Evolutionary conservation across 768 basidiomycete genomes (phyloP).

Genomic region (Hypholoma fasciculare): DNA sequence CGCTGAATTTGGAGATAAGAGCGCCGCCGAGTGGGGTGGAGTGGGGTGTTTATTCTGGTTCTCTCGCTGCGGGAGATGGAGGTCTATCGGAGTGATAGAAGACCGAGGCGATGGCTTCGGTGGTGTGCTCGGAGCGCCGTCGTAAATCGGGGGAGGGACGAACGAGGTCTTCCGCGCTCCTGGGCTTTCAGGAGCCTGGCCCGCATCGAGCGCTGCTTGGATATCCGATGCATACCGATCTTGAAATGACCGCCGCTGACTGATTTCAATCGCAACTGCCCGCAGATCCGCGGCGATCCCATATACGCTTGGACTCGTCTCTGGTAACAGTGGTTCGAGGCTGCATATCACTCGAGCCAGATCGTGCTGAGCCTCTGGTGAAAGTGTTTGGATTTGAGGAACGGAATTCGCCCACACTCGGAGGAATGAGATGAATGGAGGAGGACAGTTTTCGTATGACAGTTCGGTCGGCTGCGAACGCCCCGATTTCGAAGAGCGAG

Average conservation of each 20-base stretch:
- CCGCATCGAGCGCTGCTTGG: constrained; percentile 77
- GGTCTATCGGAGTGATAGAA: constrained; percentile 13
- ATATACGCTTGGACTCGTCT: constrained; percentile 40
- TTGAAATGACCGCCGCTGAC: constrained; percentile 82
- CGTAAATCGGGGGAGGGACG: constrained; percentile 21
- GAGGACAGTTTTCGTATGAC: constrained; percentile 68
- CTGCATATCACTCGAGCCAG: constrained; percentile 80
- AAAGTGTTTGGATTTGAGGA: constrained; percentile 58
- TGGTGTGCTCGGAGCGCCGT: constrained; percentile 7
- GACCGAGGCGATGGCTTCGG: constrained; percentile 9
- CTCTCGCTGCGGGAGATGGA: constrained; percentile 6
- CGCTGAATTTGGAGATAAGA: constrained; percentile 25
- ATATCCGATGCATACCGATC: constrained; percentile 73
- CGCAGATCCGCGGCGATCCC: constrained; percentile 81
- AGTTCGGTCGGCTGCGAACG: constrained; percentile 51
- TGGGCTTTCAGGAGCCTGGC: constrained; percentile 30
- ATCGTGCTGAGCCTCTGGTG: constrained; percentile 73
- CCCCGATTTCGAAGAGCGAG: constrained; percentile 47
- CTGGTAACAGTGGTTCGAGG: constrained; percentile 46
- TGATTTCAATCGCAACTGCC: constrained; percentile 85
- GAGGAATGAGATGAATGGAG: constrained; percentile 66
- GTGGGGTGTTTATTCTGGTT: neutral
- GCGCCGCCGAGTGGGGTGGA: constrained; percentile 11
- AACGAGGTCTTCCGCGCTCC: constrained; percentile 39
- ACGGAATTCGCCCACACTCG: constrained; percentile 73